A percentile compares a stretch with the other conserved stretches of the same genome.
These are phyloP conservation scores for Eragrostis curvula DNA, from an alignment of 176 grass and related monocot species.

Conservation along the genomic window DNA sequence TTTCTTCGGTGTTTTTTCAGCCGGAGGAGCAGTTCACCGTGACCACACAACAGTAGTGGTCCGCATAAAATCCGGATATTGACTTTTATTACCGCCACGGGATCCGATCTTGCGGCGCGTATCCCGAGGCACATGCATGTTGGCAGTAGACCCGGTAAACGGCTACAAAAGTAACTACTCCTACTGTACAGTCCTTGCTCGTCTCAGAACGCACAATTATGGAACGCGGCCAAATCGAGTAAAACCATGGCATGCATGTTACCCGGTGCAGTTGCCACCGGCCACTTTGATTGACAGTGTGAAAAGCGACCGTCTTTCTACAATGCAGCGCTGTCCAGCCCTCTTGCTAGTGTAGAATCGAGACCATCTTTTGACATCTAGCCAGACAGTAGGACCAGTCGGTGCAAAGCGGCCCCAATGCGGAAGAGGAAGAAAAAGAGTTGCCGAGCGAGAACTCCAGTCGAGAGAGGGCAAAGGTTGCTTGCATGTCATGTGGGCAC, in stretches of 20 bases:
- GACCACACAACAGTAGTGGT: neutral
- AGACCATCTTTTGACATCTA: neutral
- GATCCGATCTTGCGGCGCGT: neutral
- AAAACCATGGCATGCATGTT: neutral
- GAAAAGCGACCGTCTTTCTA: neutral
- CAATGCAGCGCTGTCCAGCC: neutral
- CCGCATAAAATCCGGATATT: neutral
- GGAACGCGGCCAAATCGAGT: neutral
- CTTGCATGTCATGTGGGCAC: neutral
- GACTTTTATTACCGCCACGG: neutral
- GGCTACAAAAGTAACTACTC: neutral
- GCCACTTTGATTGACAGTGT: neutral
- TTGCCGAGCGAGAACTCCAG: neutral
- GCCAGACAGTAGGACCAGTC: neutral
- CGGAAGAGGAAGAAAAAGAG: neutral
- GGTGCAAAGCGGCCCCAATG: slow-evolving; percentile 26
- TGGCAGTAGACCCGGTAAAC: neutral
- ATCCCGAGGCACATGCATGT: neutral
- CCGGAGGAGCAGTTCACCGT: too few relatives aligned
- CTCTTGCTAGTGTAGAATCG: neutral
- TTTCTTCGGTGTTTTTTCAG: too few relatives aligned
- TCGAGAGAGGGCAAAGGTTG: neutral
- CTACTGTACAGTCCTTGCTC: neutral
- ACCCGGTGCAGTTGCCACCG: neutral
- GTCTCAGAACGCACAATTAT: neutral